Evolutionary conservation across 129 eudicot species (phyloP).

Genomic region (Flaveria trinervia): DNA sequence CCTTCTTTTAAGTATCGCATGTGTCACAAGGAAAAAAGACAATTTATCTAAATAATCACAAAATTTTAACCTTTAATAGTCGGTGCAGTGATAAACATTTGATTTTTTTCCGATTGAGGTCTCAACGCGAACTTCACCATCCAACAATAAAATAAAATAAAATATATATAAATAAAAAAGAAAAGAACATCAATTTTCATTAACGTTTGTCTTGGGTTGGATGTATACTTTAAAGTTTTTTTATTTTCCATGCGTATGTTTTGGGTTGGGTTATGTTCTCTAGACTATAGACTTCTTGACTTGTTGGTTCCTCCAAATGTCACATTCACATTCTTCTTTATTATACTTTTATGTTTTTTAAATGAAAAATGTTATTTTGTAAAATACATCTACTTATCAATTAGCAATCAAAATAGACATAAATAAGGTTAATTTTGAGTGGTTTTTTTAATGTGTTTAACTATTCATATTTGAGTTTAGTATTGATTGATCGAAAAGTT

Average conservation of each 20-base stretch:
- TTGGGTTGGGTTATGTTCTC: conserved; percentile 12
- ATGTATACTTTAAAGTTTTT: background rate
- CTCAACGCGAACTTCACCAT: too few species aligned
- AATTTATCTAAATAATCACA: too few species aligned
- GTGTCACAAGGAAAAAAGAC: too few species aligned
- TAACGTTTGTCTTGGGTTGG: conserved; percentile 17
- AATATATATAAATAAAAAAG: too few species aligned
- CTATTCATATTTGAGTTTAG: background rate
- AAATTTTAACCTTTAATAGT: too few species aligned
- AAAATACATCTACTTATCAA: too few species aligned
- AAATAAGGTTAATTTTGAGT: background rate
- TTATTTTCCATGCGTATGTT: background rate
- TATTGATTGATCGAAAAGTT: background rate
- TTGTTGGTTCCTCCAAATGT: conserved; percentile 11
- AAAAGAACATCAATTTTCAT: background rate
- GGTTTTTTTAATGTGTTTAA: background rate
- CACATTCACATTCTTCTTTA: conserved; percentile 1
- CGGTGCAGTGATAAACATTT: too few species aligned
- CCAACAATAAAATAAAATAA: too few species aligned
- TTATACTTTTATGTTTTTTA: conserved; percentile 4
- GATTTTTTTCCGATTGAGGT: too few species aligned
- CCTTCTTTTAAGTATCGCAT: too few species aligned
- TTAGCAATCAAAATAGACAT: background rate
- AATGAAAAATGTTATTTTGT: background rate
- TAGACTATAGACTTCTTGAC: conserved; percentile 6